Percentiles rank a stretch among this genome's conserved stretches.
Conservation (phyloP, 2,329 filamentous ascomycete species). For the Xylariaceae sp. region DNA sequence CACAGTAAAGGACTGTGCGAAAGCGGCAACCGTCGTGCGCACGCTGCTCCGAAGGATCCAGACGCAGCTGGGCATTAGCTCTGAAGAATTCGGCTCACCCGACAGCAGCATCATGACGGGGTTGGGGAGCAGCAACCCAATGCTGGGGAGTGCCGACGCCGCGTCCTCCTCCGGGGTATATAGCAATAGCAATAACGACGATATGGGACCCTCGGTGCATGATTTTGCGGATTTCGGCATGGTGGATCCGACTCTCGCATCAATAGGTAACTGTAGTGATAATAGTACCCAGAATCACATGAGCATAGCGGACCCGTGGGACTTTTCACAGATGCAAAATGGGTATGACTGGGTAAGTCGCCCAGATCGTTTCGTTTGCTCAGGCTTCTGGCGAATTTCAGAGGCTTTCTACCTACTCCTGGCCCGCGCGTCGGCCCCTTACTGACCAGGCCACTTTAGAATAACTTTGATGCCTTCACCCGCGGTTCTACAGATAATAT, state of each 20-base stretch:
- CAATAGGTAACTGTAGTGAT: not conserved
- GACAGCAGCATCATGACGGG: constrained; percentile 3
- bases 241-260: constrained; percentile 16
- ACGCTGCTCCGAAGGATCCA: constrained; percentile 53
- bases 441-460: constrained; percentile 27
- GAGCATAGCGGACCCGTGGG: constrained; percentile 32
- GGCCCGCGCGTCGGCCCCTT: not conserved
- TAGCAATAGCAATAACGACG: constrained; percentile 15
- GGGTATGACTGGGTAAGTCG: constrained; percentile 40
- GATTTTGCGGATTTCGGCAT: constrained; percentile 28
- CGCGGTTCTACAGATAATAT: constrained; percentile 28
- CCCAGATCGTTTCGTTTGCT: constrained; percentile 1
- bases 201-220: constrained; percentile 16
- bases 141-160: constrained; percentile 15
- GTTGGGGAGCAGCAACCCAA: constrained; percentile 15
- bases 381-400: not conserved
- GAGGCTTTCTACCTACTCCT: not conserved
- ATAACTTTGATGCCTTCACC: constrained; percentile 37
- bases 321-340: constrained; percentile 27
- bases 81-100: constrained; percentile 8
- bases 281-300: constrained; percentile 15
- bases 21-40: constrained; percentile 53
- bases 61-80: constrained; percentile 26
- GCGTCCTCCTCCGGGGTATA: constrained; percentile 4
- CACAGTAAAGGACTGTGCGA: constrained; percentile 48